Percentiles rank a stretch among this genome's conserved stretches.
Evolutionary conservation across 1,284 basidiomycete genomes (phyloP).

Genomic region (Earliella scabrosa): DNA sequence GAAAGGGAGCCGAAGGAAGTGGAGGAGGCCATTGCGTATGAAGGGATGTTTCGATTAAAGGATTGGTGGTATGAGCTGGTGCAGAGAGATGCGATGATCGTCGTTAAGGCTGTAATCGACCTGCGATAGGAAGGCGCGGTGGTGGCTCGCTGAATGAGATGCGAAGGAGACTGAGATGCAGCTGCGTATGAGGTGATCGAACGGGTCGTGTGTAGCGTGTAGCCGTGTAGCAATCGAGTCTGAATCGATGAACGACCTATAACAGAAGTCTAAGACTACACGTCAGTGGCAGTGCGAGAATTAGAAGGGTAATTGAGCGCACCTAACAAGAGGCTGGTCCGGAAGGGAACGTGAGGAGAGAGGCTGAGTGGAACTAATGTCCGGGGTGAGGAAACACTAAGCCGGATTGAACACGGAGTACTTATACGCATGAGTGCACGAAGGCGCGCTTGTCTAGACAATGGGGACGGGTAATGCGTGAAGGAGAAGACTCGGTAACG

Average conservation of each 20-base stretch:
- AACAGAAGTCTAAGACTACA: slow-evolving; percentile 17
- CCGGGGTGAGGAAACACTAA: slow-evolving; percentile 36
- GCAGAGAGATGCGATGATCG: slow-evolving; percentile 17
- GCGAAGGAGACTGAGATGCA: slow-evolving; percentile 26
- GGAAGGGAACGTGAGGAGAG: slow-evolving; percentile 32
- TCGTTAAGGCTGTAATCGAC: slow-evolving; percentile 51
- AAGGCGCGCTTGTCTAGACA: slow-evolving; percentile 35
- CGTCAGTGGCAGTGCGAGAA: neutral
- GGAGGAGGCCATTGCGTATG: slow-evolving; percentile 44
- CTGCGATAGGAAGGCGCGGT: slow-evolving; percentile 57
- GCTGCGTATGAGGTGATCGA: slow-evolving; percentile 26
- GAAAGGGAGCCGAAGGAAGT: slow-evolving; percentile 56
- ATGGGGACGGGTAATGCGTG: slow-evolving; percentile 27
- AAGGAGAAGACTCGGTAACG: slow-evolving; percentile 29
- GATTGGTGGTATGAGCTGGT: slow-evolving; percentile 21
- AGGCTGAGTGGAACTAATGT: slow-evolving; percentile 41
- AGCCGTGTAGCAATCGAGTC: slow-evolving; percentile 33
- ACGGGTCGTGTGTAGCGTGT: slow-evolving; percentile 33
- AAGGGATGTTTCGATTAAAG: slow-evolving; percentile 21
- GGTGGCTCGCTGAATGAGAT: slow-evolving; percentile 32
- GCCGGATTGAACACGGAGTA: slow-evolving; percentile 20
- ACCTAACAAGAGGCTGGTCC: slow-evolving; percentile 41
- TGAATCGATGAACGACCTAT: slow-evolving; percentile 25
- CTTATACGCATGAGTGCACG: slow-evolving; percentile 34
- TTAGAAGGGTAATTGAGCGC: slow-evolving; percentile 10